phyloP scores from a whole-genome alignment of 2,329 filamentous ascomycete genomes.

The Colletotrichum scovillei region DNA sequence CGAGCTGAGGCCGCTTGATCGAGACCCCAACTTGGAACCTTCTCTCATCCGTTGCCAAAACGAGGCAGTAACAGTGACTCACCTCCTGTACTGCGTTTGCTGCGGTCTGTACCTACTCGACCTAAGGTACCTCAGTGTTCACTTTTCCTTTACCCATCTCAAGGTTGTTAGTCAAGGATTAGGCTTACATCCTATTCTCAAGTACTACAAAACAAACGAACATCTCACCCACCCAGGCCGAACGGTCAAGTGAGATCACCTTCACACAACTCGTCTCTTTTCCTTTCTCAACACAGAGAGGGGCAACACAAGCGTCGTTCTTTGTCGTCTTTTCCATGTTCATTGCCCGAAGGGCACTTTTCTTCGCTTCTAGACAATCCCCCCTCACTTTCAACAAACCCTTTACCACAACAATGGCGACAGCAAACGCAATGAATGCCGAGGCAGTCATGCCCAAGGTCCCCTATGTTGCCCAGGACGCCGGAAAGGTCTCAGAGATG shows the following conservation, averaged over 20 bases:
- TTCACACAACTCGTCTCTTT: neutral
- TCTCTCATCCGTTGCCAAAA: neutral
- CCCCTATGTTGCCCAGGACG: slow-evolving; percentile 77
- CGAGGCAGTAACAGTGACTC: slow-evolving; percentile 26
- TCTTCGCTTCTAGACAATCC: slow-evolving; percentile 10
- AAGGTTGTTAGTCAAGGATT: neutral
- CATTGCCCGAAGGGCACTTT: slow-evolving; percentile 19
- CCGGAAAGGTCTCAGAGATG: slow-evolving; percentile 73
- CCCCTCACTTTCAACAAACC: slow-evolving; percentile 1
- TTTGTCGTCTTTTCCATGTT: slow-evolving; percentile 5
- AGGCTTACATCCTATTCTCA: neutral
- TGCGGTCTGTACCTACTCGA: slow-evolving; percentile 7
- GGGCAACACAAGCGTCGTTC: neutral
- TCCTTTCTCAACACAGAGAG: neutral
- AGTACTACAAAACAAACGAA: slow-evolving; percentile 6
- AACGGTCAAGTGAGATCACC: slow-evolving; percentile 11
- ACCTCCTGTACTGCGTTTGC: slow-evolving; percentile 1
- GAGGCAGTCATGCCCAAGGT: slow-evolving; percentile 51
- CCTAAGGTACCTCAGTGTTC: no score
- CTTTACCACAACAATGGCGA: slow-evolving; percentile 15
- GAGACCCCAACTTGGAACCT: neutral
- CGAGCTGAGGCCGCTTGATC: slow-evolving; percentile 20
- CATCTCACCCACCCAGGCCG: neutral
- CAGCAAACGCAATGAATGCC: slow-evolving; percentile 2
- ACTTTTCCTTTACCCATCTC: neutral